Evolutionary conservation across 139 green algal genomes (phyloP), one percentile per base, ranked within the genome.

Genomic region (Auxenochlorella pyrenoidosa): DNA sequence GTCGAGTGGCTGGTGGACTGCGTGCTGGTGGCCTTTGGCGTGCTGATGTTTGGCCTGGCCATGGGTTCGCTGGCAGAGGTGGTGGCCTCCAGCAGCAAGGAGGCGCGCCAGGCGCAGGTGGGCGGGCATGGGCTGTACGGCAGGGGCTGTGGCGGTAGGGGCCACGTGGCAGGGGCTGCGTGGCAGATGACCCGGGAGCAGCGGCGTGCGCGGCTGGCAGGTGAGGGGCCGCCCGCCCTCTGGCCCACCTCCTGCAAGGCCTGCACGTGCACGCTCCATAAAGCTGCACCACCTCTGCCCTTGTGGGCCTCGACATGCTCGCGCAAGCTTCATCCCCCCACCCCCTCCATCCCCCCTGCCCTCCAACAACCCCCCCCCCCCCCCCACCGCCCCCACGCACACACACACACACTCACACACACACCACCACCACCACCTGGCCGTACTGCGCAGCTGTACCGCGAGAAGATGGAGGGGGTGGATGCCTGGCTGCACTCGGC

Each of bases 1-100:
- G 28, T 66, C 2, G 82, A 87, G 34, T 66, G 22, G 12, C 36
- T 66, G 43, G 44, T 87, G 19, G 44, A 47, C n/a, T 38, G 24
- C 30, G 5, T 43, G 18, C 22, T 87, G 10, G n/a, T 87, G 19
- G 82, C 82, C n/a, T 30, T 71, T 16, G 68, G 68, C 1, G 82
- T 87, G 36, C 47, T 87, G 18, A n/a, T 87, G 44, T 87, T 87
- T 80, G 82, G 82, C 47, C 44, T 87, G 68, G 82, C 68, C 32
- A 77, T 87, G 66, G 82, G 82, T 21, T 79, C 63, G 41, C 43
- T 87, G 68, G 68, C 82, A 0, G 82, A 87, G 68, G 22, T 72
- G 47, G 82, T 87, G 44, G 44, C 68, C n/a, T 70, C 36, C 44
- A 60, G 32, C 70, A 88, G 75, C 87, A 85, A 88, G 82, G 75